Conservation (phyloP, 176 grass and related monocot genomes). For the Phoenix dactylifera region DNA sequence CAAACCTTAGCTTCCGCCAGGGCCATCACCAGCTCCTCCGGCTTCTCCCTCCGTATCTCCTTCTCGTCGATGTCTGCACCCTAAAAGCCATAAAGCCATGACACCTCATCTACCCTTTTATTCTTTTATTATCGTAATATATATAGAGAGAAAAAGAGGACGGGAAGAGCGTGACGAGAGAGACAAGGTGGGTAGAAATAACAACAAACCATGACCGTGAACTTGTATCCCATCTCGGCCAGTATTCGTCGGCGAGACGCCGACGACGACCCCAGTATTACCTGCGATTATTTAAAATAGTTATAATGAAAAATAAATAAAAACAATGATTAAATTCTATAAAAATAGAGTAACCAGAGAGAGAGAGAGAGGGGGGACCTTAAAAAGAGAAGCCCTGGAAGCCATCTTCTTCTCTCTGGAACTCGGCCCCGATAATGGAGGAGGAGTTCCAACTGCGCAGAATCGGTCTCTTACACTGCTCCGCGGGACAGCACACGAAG, state of each 20-base stretch:
- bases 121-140: no score
- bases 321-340: no score
- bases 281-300: slow-evolving; percentile 24
- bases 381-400: no score
- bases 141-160: no score
- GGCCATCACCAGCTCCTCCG: slow-evolving; percentile 59
- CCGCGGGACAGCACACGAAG: no score
- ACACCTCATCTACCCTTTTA: no score
- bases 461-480: no score
- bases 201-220: slow-evolving; percentile 44
- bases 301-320: not conserved
- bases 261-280: slow-evolving; percentile 70
- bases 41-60: slow-evolving; percentile 50
- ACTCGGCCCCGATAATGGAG: no score
- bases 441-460: no score
- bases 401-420: no score
- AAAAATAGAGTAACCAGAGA: no score
- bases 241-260: slow-evolving; percentile 57
- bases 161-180: not conserved
- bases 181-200: not conserved
- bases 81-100: slow-evolving; percentile 15
- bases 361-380: no score
- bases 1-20: slow-evolving; percentile 63
- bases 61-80: slow-evolving; percentile 76
- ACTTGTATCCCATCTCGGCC: slow-evolving; percentile 61